Conservation (phyloP, 1,139 yeast species). For the Yamadazyma siamensis region DNA sequence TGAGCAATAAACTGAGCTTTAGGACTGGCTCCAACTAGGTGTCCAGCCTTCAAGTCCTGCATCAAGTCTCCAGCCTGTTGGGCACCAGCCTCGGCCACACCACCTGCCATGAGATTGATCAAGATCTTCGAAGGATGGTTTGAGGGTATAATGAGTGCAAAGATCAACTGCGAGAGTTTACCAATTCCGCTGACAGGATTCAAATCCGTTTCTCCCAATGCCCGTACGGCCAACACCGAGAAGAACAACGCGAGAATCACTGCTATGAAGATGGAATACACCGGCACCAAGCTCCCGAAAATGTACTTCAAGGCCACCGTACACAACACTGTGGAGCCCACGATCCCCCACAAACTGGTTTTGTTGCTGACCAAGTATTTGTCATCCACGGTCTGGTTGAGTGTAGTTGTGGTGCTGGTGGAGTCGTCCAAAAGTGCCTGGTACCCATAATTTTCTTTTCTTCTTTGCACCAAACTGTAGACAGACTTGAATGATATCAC, state of each 20-base stretch:
- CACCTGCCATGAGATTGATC: slow-evolving; percentile 89
- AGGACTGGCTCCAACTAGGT: slow-evolving; percentile 87
- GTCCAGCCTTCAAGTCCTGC: slow-evolving; percentile 97
- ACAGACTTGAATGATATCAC: slow-evolving; percentile 56
- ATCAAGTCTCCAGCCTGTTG: slow-evolving; percentile 98
- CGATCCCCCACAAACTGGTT: slow-evolving; percentile 58
- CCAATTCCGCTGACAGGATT: slow-evolving; percentile 98
- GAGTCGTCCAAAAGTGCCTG: slow-evolving; percentile 5
- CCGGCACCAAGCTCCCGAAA: slow-evolving; percentile 70
- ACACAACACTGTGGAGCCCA: slow-evolving; percentile 65
- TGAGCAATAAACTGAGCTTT: slow-evolving; percentile 90
- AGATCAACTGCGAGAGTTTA: slow-evolving; percentile 81
- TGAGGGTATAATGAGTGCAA: slow-evolving; percentile 78
- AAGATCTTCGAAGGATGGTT: slow-evolving; percentile 77
- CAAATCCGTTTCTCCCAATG: slow-evolving; percentile 93
- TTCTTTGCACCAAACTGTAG: slow-evolving; percentile 1
- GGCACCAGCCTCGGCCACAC: slow-evolving; percentile 97
- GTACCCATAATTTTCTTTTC: neutral
- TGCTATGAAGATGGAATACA: slow-evolving; percentile 66
- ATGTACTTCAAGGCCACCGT: slow-evolving; percentile 58
- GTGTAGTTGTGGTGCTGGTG: slow-evolving; percentile 1
- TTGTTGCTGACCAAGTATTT: slow-evolving; percentile 50
- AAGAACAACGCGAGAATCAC: slow-evolving; percentile 71
- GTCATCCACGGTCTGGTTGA: slow-evolving; percentile 7
- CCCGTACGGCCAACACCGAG: slow-evolving; percentile 85